Evolutionary conservation across 73 alveolate species (phyloP), one percentile per base, ranked within the genome.

Genomic region (Uronychia binucleata): DNA sequence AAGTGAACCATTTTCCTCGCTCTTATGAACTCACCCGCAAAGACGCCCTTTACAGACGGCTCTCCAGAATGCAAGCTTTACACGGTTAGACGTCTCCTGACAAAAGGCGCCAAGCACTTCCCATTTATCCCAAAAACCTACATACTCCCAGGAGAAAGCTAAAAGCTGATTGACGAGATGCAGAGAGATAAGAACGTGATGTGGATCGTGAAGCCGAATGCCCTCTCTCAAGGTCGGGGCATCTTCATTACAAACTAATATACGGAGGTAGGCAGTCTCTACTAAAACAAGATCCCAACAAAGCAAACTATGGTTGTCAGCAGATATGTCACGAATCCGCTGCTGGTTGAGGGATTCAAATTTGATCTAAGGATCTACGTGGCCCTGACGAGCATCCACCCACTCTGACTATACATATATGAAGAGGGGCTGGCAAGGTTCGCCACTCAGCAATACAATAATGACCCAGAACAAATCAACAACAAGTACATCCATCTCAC

Each of bases 391-490:
- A 90, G 98, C 60, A 92, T 91, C 76, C 95, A 92, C 77, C 99
- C 99, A 0, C 92, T 98, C 31, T 88, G 97, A 84, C 88, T 98
- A 29, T 98, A 91, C 83, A 89, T 98, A 83, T 97, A 92, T 86
- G 96, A 97, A 67, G 98, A 97, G 82, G 99, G 99, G 19, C 89
- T 97, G 67, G 97, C 96, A 13, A 96, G 99, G 84, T 97, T 97
- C 91, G 99, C 99, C 31, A 95, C 99, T 29, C 96, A 95, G 75
- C 86, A 90, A 77, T 97, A 97, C 93, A 92, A 96, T 35, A 92
- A 93, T 28, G 58, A 29, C 58, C 34, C 89, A 5, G 84, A 86
- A 31, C 92, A 87, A 30, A 83, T 79, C 34, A 82, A 91, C 25
- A 89, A 93, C 60, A 86, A 91, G 75, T 97, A 82, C 90, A 92